Conservation (phyloP, 768 basidiomycete species). For the Tephrocybe sp. region DNA sequence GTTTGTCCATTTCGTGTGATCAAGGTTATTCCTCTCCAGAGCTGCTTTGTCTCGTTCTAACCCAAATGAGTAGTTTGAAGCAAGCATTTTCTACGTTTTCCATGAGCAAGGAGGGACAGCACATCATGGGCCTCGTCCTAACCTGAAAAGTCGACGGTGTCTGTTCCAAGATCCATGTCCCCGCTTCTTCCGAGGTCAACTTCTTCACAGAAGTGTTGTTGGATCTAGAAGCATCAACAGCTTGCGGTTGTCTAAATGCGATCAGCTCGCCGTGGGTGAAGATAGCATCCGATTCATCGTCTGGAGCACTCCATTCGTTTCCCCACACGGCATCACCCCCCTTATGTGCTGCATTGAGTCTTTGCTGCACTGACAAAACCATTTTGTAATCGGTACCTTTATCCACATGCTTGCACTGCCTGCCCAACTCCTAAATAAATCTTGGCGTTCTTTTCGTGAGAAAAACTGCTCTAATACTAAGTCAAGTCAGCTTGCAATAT, state of each 20-base stretch:
- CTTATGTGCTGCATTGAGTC: constrained; percentile 35
- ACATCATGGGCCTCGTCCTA: constrained; percentile 11
- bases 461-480: constrained; percentile 87
- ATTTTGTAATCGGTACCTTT: constrained; percentile 54
- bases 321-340: constrained; percentile 89
- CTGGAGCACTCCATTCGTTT: constrained; percentile 70
- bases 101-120: too few relatives aligned
- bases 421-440: constrained; percentile 92
- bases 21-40: constrained; percentile 65
- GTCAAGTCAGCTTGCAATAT: background rate
- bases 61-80: constrained; percentile 84
- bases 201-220: constrained; percentile 43
- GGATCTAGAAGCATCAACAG: constrained; percentile 22
- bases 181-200: constrained; percentile 79
- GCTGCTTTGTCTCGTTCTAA: constrained; percentile 74
- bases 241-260: constrained; percentile 58
- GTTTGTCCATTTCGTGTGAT: constrained; percentile 90
- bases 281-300: constrained; percentile 55
- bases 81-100: constrained; percentile 70
- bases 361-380: background rate
- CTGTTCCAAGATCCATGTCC: constrained; percentile 77
- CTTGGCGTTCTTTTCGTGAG: constrained; percentile 83
- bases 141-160: constrained; percentile 85
- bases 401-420: constrained; percentile 94
- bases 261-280: constrained; percentile 83